Conservation (phyloP, 352 stramenopile genomes). For the Elongisporangium undulatum region DNA sequence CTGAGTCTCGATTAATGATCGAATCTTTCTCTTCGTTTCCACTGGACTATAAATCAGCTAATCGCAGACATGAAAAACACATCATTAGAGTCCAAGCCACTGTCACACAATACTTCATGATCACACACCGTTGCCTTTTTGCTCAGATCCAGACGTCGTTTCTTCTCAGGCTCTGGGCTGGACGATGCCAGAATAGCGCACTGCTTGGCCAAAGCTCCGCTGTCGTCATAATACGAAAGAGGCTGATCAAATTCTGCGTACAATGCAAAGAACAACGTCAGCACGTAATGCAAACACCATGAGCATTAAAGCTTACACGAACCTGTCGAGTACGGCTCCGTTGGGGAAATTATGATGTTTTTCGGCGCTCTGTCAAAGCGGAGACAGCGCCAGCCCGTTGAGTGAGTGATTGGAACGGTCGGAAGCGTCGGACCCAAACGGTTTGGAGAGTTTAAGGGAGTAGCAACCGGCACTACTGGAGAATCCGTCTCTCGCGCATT, state of each 20-base stretch:
- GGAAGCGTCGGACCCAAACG: neutral
- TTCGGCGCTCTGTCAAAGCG: neutral
- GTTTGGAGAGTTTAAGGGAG: neutral
- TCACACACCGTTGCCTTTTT: neutral
- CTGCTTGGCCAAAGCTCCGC: neutral
- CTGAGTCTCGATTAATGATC: slow-evolving; percentile 22
- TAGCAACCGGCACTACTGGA: neutral
- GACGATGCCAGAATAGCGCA: neutral
- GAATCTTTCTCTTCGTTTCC: slow-evolving; percentile 13
- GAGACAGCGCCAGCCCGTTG: neutral
- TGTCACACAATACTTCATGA: neutral
- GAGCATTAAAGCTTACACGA: neutral
- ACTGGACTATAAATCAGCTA: neutral
- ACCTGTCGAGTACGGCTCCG: neutral
- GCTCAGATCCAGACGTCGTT: neutral
- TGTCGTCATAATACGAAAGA: neutral
- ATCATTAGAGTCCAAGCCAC: neutral
- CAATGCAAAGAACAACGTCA: neutral
- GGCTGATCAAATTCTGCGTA: neutral
- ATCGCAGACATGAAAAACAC: neutral
- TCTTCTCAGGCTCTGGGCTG: neutral
- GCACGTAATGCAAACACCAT: neutral
- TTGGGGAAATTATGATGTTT: neutral
- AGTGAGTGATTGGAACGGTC: neutral
- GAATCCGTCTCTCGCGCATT: neutral